phyloP scores from a whole-genome alignment of 2,329 filamentous ascomycete species.

The Fusarium hostae region DNA sequence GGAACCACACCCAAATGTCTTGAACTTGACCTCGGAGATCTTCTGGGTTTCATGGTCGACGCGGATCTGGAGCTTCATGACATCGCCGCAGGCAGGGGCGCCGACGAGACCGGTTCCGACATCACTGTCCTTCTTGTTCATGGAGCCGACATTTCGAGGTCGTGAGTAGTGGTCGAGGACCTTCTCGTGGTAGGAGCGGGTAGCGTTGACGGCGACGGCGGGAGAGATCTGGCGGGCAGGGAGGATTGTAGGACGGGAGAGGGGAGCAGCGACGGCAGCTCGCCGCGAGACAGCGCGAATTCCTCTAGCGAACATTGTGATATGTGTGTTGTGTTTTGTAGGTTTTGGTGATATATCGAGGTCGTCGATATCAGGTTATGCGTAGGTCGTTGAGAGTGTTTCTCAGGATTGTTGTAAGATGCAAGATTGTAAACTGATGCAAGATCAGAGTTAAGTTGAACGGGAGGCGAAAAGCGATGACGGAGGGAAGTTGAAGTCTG shows the following conservation, averaged over 20 bases:
- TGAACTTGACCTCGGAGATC: constrained; percentile 96
- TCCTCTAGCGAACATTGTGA: constrained; percentile 61
- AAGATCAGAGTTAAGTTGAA: constrained; percentile 20
- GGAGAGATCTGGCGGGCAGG: constrained; percentile 56
- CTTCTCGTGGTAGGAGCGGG: constrained; percentile 64
- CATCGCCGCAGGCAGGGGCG: constrained; percentile 88
- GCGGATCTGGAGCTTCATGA: constrained; percentile 84
- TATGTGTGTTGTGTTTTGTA: constrained; percentile 12
- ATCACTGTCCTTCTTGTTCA: constrained; percentile 78
- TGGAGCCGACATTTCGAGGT: constrained; percentile 66
- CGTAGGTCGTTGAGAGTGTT: constrained; percentile 12
- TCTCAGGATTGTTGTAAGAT: constrained; percentile 5
- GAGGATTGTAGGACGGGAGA: constrained; percentile 52
- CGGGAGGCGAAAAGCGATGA: constrained; percentile 43
- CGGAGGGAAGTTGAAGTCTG: constrained; percentile 35
- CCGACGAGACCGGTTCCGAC: constrained; percentile 94
- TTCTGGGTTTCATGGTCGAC: constrained; percentile 89
- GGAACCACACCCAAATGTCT: constrained; percentile 94
- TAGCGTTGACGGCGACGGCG: constrained; percentile 53
- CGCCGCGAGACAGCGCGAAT: constrained; percentile 57
- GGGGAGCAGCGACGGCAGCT: constrained; percentile 54
- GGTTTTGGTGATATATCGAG: constrained; percentile 6
- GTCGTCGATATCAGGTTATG: background rate
- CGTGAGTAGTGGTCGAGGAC: constrained; percentile 63
- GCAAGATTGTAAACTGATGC: constrained; percentile 26